Base-by-base conservation (phyloP, 257 asterid genomes). In the Solanum chiquidenum region DNA sequence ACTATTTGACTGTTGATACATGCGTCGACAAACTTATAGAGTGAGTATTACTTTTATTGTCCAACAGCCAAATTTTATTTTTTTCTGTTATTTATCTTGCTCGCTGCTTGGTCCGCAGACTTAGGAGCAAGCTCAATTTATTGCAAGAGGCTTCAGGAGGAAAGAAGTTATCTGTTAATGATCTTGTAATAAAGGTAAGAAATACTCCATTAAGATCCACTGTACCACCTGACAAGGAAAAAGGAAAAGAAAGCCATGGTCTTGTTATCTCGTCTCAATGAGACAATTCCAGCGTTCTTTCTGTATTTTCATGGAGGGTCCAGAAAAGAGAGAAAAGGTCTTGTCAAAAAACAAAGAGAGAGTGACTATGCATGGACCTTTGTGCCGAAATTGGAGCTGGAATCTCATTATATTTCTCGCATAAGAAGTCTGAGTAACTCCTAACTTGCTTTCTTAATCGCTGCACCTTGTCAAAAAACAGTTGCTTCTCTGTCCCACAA, bases 141-240 rank as follows among this genome's bases (percentile, higher is more conserved):
- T 86, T 95, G 90, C 98, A 94, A 91, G 99, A 97, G 92, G 98
- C 98, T 91, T 94, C 99, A 14, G 99, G 98, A 33, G 98, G 99
- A 87, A 97, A 97, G 92, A 92, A 94, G 92, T 92, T 97, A 84
- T 97, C 99, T 20, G 89, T 97, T 68, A 97, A 97, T 79, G 99
- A 97, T 91, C 98, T 97, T 80, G 98, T 97, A 86, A 95, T 96
- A 64, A 97, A 97, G 99, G 99, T 96, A 95, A 49, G 72, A 73
- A 29, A 86, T 73, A 73, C 69, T 49, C 44, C 31, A 82, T 18
- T 29, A 16, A 82, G 86, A 82, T 82, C 34, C 42, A 82, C 44
- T 82, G 21, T 80, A 38, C 85, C 68, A 27, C 69, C 68, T 46
- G 38, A 79, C 38, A 40, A 76, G 35, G 60, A 25, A 42, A 25